Percentiles rank a stretch among this genome's conserved stretches.
Evolutionary conservation across 2,329 filamentous ascomycete genomes (phyloP).

Genomic region (Exutisphaerella laricina): DNA sequence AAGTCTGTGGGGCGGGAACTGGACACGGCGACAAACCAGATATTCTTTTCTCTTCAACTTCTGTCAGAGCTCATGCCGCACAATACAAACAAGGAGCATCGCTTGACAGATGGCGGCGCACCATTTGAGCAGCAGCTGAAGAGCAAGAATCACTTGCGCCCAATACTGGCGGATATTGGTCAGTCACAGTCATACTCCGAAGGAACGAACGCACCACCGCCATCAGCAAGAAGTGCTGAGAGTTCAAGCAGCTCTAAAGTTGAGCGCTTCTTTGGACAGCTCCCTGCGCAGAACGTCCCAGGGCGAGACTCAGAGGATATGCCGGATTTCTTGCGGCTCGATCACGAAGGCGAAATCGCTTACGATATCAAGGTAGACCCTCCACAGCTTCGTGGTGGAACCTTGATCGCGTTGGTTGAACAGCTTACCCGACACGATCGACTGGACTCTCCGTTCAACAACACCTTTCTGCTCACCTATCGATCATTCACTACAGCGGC

Average conservation of each 20-base stretch:
- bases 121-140: slow-evolving; percentile 28
- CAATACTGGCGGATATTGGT: slow-evolving; percentile 49
- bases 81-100: slow-evolving; percentile 34
- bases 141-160: slow-evolving; percentile 41
- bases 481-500: slow-evolving; percentile 86
- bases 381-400: slow-evolving; percentile 79
- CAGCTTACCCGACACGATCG: slow-evolving; percentile 95
- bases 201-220: slow-evolving; percentile 36
- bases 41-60: slow-evolving; percentile 80
- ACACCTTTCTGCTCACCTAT: slow-evolving; percentile 95
- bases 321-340: slow-evolving; percentile 77
- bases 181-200: slow-evolving; percentile 64
- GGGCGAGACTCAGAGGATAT: slow-evolving; percentile 61
- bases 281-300: slow-evolving; percentile 43
- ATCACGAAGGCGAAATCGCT: slow-evolving; percentile 81
- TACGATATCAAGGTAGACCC: slow-evolving; percentile 78
- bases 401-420: slow-evolving; percentile 81
- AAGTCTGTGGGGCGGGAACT: slow-evolving; percentile 70
- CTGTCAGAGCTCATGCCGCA: slow-evolving; percentile 72
- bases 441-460: slow-evolving; percentile 91
- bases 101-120: slow-evolving; percentile 33
- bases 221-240: slow-evolving; percentile 15
- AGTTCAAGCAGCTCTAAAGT: slow-evolving; percentile 43
- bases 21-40: slow-evolving; percentile 79
- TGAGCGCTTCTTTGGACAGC: slow-evolving; percentile 49